A percentile compares a stretch with the other conserved stretches of the same genome.
Evolutionary conservation across 768 basidiomycete genomes (phyloP).

Genomic region (Agaricus sinodeliciosus): DNA sequence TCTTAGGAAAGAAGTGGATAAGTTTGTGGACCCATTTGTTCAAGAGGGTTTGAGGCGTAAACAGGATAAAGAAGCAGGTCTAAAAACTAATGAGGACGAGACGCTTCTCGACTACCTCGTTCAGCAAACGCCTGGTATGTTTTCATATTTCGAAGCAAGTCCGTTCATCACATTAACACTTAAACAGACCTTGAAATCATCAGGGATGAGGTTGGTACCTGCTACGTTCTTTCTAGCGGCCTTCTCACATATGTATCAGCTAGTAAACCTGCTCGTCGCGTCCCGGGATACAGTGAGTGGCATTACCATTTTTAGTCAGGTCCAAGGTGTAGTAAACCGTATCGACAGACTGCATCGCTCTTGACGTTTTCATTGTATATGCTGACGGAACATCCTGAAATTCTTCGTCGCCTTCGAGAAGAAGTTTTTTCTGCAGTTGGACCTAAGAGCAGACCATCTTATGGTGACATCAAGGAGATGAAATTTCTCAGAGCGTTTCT

Average conservation of each 20-base stretch:
- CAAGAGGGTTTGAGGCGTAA: constrained; percentile 35
- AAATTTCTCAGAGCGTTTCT: constrained; percentile 22
- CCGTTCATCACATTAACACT: not conserved
- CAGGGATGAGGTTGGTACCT: constrained; percentile 28
- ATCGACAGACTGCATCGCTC: constrained; percentile 27
- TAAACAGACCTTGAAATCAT: constrained; percentile 24
- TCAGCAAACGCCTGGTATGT: constrained; percentile 42
- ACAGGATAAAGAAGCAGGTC: constrained; percentile 8
- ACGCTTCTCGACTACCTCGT: constrained; percentile 45
- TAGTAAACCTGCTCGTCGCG: constrained; percentile 51
- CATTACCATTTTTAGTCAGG: not conserved
- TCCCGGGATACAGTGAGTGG: constrained; percentile 46
- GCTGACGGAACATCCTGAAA: constrained; percentile 30
- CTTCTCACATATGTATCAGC: not conserved
- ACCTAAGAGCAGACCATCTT: constrained; percentile 24
- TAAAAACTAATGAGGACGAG: constrained; percentile 28
- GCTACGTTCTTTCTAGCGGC: not conserved
- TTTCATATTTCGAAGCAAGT: not conserved
- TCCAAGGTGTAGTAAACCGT: not conserved
- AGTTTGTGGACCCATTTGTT: constrained; percentile 46
- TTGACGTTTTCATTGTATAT: constrained; percentile 36
- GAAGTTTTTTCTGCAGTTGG: constrained; percentile 32
- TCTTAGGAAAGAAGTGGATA: constrained; percentile 37
- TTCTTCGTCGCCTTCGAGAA: constrained; percentile 26
- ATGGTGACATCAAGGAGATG: constrained; percentile 37